Conservation (phyloP, 352 stramenopile species). For the Thalassiosira livingstoniorum region DNA sequence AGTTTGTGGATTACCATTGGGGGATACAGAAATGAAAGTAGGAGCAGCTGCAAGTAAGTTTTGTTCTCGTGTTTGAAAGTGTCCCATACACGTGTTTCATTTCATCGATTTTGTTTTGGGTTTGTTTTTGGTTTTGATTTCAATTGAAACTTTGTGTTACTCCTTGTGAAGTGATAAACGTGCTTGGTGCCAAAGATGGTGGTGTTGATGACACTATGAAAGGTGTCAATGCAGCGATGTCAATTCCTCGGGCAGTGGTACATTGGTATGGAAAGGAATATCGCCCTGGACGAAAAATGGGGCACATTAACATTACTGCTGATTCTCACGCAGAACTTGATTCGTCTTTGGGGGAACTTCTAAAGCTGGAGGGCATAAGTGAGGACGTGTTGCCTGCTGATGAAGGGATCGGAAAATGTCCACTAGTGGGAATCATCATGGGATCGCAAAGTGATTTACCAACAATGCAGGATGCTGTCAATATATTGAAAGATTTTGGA, state of each 20-base stretch:
- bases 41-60: slow-evolving; percentile 85
- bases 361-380: slow-evolving; percentile 74
- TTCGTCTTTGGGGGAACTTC: slow-evolving; percentile 58
- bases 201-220: slow-evolving; percentile 79
- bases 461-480: slow-evolving; percentile 94
- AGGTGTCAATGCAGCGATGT: slow-evolving; percentile 77
- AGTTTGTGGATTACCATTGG: slow-evolving; percentile 93
- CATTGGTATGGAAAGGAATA: slow-evolving; percentile 98
- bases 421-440: slow-evolving; percentile 88
- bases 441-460: slow-evolving; percentile 95
- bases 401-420: slow-evolving; percentile 56
- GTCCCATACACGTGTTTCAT: neutral
- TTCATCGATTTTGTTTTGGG: too few relatives aligned
- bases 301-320: slow-evolving; percentile 95
- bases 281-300: slow-evolving; percentile 94
- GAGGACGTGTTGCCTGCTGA: slow-evolving; percentile 65
- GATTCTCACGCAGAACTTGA: slow-evolving; percentile 88
- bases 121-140: too few relatives aligned
- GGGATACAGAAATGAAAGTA: slow-evolving; percentile 91
- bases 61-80: neutral
- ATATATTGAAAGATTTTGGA: slow-evolving; percentile 95
- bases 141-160: slow-evolving; percentile 14
- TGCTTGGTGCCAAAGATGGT: slow-evolving; percentile 80
- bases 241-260: slow-evolving; percentile 87
- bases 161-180: slow-evolving; percentile 85